Evolutionary conservation across 2,329 filamentous ascomycete species (phyloP).

Genomic region (Akanthomyces lecanii): DNA sequence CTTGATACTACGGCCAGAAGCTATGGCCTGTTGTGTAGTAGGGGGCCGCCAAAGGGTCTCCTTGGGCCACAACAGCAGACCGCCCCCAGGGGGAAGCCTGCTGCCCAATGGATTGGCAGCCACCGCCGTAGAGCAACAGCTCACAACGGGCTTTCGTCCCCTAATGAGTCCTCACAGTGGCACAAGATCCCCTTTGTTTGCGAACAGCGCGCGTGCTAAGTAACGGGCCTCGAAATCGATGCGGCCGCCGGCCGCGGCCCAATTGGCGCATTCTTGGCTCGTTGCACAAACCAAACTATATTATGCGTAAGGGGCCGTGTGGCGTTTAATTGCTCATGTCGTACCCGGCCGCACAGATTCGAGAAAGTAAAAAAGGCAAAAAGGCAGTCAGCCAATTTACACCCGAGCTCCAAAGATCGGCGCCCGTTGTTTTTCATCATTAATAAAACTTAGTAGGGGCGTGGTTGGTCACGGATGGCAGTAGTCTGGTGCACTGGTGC

Average conservation of each 20-base stretch:
- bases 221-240: too few species aligned
- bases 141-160: too few species aligned
- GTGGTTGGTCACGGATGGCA: not conserved
- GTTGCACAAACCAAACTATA: not conserved
- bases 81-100: too few species aligned
- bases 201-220: not conserved
- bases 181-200: not conserved
- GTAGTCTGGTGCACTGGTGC: not conserved
- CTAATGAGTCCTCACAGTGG: too few species aligned
- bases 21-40: not conserved
- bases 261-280: not conserved
- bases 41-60: not conserved
- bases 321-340: not conserved
- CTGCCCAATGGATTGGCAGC: too few species aligned
- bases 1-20: not conserved
- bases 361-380: not conserved
- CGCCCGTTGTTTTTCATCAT: not conserved
- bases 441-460: not conserved
- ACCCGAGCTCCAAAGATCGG: constrained; percentile 1
- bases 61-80: too few species aligned
- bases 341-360: not conserved
- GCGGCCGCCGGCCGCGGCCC: too few species aligned
- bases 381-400: not conserved
- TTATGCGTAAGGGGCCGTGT: not conserved
- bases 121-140: too few species aligned